Conservation (phyloP, 2,329 filamentous ascomycete species). For the Cercospora citrullina region DNA sequence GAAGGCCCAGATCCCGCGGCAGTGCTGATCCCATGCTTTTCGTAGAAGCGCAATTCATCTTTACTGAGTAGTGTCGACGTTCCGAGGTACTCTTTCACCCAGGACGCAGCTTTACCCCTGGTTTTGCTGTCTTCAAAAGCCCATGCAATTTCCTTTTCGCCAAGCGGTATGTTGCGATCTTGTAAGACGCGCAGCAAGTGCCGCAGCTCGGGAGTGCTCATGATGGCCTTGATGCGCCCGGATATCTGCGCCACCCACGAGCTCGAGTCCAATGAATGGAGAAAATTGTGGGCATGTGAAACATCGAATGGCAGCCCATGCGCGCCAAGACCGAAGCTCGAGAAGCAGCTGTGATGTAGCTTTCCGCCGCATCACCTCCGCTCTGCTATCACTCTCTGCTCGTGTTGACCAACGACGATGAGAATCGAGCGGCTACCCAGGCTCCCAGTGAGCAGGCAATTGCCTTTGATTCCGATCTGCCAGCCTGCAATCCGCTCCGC, state of each 20-base stretch:
- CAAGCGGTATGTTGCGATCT: constrained; percentile 47
- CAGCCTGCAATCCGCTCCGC: constrained; percentile 16
- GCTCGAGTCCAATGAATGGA: background rate
- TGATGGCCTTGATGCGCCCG: background rate
- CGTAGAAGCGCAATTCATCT: constrained; percentile 49
- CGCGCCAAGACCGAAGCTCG: constrained; percentile 2
- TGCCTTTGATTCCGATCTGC: constrained; percentile 15
- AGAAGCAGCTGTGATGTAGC: background rate
- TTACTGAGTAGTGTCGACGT: constrained; percentile 49
- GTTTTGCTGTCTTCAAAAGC: constrained; percentile 49
- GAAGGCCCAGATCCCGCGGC: background rate
- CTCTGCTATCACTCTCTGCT: background rate
- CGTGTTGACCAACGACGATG: background rate
- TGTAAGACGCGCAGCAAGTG: constrained; percentile 48
- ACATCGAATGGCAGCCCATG: background rate
- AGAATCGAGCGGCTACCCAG: constrained; percentile 22
- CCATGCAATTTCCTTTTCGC: constrained; percentile 50
- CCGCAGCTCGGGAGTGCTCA: constrained; percentile 36
- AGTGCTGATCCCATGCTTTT: constrained; percentile 36
- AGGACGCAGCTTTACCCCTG: constrained; percentile 43
- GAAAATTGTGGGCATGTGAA: background rate
- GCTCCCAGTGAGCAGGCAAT: constrained; percentile 14
- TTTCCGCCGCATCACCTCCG: background rate
- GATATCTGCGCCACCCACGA: background rate
- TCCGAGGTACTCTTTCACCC: constrained; percentile 52